Evolutionary conservation across 75 land plant species (phyloP), one percentile per base, ranked within the genome.

Genomic region (Picea sitchensis): DNA sequence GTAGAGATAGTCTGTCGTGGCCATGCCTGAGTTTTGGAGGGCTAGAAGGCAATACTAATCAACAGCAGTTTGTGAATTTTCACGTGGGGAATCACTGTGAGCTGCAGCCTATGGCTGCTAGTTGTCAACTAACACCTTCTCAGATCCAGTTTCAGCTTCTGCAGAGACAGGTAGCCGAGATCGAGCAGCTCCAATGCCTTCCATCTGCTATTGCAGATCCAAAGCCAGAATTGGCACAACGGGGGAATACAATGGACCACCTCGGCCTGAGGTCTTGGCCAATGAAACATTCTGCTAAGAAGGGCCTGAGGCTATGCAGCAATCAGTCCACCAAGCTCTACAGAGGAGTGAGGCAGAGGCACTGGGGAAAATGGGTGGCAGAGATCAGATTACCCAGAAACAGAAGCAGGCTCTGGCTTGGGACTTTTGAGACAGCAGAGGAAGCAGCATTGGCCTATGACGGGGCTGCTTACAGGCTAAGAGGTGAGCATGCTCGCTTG

Each of bases 321-420:
- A 57, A 58, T 32, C 61, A 51, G 26, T 14, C 77, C 77, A 63
- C 78, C 21, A 92, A 92, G 83, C 80, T 92, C 6, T 94, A 81
- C 78, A 81, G 96, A 69, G 96, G 96, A 26, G 96, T 92, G 9
- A 83, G 96, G 68, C 96, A 92, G 79, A 77, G 95, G 80, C 96
- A 94, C 62, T 94, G 95, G 96, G 96, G 96, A 5, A 94, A 93
- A 74, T 93, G 96, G 96, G 96, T 93, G 8, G 96, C 96, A 3
- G 96, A 93, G 80, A 93, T 93, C 15, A 77, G 95, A 32, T 57
- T 92, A 11, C 92, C 95, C 15, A 80, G 88, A 68, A 92, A 94
- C 81, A 77, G 95, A 36, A 91, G 88, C 0, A 54, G 98, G 54
- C 84, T 89, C 0, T 95, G 98, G 98, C 78, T 94, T 15, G 97